Evolutionary conservation across 495 filamentous ascomycete species (phyloP).

Genomic region (Podospora sp.): DNA sequence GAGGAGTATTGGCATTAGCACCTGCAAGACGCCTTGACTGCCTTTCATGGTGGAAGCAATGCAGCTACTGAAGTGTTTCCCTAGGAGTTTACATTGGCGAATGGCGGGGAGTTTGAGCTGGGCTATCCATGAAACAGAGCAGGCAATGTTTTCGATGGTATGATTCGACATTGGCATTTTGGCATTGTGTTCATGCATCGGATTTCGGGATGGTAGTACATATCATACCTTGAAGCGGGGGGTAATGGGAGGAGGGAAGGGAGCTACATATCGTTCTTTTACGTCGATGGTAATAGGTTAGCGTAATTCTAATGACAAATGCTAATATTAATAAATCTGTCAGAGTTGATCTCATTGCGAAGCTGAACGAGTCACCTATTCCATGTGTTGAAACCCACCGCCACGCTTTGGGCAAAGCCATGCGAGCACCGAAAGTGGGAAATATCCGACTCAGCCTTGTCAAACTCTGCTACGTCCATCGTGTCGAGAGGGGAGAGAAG

Average conservation of each 20-base stretch:
- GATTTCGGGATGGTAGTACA: neutral
- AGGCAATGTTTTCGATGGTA: constrained; percentile 1
- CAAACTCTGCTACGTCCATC: neutral
- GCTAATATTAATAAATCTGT: neutral
- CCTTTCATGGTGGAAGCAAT: neutral
- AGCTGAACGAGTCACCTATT: neutral
- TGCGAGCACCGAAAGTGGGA: neutral
- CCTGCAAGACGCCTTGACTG: neutral
- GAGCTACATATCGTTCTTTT: neutral
- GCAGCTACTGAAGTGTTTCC: neutral
- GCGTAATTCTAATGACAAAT: neutral
- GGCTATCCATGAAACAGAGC: neutral
- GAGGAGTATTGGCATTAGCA: neutral
- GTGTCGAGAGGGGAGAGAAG: neutral
- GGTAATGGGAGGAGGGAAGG: neutral
- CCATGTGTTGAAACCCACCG: neutral
- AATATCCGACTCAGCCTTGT: neutral
- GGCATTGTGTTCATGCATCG: constrained; percentile 5
- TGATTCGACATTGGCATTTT: constrained; percentile 4
- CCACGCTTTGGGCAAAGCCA: neutral
- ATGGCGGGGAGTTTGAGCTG: neutral
- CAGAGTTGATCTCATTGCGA: neutral
- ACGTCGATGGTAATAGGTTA: neutral
- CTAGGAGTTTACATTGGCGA: neutral
- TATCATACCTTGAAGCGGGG: neutral